These are phyloP conservation scores for Phytophthora uliginosa DNA, from an alignment of 352 stramenopile species.

Conservation along the genomic window DNA sequence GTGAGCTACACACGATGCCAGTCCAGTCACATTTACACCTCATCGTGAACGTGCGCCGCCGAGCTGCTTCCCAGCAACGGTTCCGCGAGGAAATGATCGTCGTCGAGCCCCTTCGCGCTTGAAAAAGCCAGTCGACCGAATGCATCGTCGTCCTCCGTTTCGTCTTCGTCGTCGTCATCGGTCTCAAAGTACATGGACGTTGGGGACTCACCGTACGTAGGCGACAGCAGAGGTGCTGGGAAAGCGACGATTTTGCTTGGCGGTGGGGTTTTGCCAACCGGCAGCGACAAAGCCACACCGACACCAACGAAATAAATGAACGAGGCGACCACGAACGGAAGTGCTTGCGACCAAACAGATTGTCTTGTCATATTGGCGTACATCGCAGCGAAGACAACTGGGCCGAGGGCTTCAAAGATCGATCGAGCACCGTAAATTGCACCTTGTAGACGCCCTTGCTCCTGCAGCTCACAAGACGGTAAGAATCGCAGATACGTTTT, in stretches of 20 bases:
- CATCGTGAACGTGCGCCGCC: constrained; percentile 15
- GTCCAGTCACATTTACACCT: constrained; percentile 15
- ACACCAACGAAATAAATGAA: constrained; percentile 61
- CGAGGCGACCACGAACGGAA: constrained; percentile 72
- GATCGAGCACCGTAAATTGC: constrained; percentile 76
- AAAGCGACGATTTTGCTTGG: constrained; percentile 18
- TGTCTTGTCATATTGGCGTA: constrained; percentile 65
- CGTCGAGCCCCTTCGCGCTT: constrained; percentile 28
- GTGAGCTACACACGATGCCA: neutral
- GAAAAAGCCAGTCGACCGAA: constrained; percentile 29
- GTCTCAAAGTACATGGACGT: constrained; percentile 63
- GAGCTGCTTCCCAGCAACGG: constrained; percentile 47
- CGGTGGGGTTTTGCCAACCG: constrained; percentile 27
- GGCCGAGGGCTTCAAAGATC: constrained; percentile 69
- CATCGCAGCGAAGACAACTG: constrained; percentile 64
- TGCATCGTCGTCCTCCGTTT: constrained; percentile 18
- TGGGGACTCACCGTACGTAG: constrained; percentile 47
- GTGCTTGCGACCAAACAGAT: constrained; percentile 50
- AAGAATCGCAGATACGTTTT: neutral
- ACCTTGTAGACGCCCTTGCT: constrained; percentile 82
- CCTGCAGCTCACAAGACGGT: constrained; percentile 29
- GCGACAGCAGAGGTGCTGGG: constrained; percentile 47
- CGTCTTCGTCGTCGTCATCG: constrained; percentile 54
- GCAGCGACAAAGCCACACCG: constrained; percentile 57
- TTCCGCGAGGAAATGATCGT: constrained; percentile 53